Percentiles rank a stretch among this genome's conserved stretches.
phyloP scores from a whole-genome alignment of 2,329 filamentous ascomycete species.

The Fusarium mexicanum region DNA sequence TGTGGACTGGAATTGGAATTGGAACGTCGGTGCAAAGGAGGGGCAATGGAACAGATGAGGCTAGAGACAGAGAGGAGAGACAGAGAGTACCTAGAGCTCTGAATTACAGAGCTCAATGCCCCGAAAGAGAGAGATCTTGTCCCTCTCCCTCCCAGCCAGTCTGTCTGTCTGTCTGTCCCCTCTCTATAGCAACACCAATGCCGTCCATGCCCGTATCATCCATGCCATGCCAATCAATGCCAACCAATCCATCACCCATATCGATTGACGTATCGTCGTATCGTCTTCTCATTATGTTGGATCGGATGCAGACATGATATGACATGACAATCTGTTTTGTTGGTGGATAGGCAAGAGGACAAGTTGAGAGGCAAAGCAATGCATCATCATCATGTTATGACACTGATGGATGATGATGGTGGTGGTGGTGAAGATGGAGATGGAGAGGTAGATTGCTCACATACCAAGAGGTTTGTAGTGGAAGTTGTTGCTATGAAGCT shows the following conservation, averaged over 20 bases:
- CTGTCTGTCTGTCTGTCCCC: not conserved
- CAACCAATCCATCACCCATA: not conserved
- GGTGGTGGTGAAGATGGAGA: constrained; percentile 10
- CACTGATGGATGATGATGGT: constrained; percentile 8
- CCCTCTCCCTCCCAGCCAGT: not conserved
- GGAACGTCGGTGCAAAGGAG: constrained; percentile 20
- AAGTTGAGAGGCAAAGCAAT: not conserved
- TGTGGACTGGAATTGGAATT: not conserved
- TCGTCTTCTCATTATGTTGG: constrained; percentile 10
- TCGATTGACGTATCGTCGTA: constrained; percentile 30
- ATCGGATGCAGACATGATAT: constrained; percentile 7
- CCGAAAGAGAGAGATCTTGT: not conserved
- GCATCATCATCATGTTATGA: constrained; percentile 15
- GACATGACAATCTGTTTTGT: constrained; percentile 8
- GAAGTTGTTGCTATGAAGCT: constrained; percentile 15
- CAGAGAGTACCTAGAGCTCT: not conserved
- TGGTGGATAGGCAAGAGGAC: not conserved
- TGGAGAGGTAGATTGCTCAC: constrained; percentile 23
- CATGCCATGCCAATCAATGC: constrained; percentile 1
- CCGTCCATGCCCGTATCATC: not conserved
- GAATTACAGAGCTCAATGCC: constrained; percentile 8
- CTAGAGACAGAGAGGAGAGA: not conserved
- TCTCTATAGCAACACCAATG: not conserved
- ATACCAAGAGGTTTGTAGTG: constrained; percentile 16
- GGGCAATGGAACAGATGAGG: constrained; percentile 9